Evolutionary conservation across 257 asterid species (phyloP).

Genomic region (Craterostigma plantagineum): DNA sequence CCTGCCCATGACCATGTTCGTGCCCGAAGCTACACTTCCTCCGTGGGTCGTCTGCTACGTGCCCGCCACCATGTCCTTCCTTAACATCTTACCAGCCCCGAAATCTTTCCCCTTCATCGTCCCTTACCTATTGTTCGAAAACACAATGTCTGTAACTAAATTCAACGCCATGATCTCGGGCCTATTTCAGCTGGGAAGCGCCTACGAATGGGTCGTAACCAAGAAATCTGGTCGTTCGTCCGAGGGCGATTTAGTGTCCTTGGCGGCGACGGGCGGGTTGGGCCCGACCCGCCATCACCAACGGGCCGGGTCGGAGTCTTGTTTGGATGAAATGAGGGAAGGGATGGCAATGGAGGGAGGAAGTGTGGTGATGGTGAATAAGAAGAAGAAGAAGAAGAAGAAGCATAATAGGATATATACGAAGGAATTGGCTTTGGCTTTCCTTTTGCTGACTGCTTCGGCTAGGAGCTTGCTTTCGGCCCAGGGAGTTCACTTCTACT

Average conservation of each 20-base stretch:
- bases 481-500: slow-evolving; percentile 88
- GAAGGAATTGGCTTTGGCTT: slow-evolving; percentile 64
- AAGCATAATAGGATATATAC: slow-evolving; percentile 68
- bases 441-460: slow-evolving; percentile 65
- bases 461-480: slow-evolving; percentile 77
- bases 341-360: too few relatives aligned
- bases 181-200: slow-evolving; percentile 81
- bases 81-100: slow-evolving; percentile 76
- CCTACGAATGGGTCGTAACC: slow-evolving; percentile 91
- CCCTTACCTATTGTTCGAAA: slow-evolving; percentile 73
- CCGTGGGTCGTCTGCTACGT: slow-evolving; percentile 77
- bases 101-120: slow-evolving; percentile 85
- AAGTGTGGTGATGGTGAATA: too few relatives aligned
- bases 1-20: slow-evolving; percentile 83
- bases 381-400: slow-evolving; percentile 21
- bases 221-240: slow-evolving; percentile 84
- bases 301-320: slow-evolving; percentile 51
- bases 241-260: slow-evolving; percentile 44
- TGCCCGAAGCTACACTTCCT: slow-evolving; percentile 89
- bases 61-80: slow-evolving; percentile 66
- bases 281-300: slow-evolving; percentile 13
- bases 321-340: slow-evolving; percentile 43
- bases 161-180: slow-evolving; percentile 93
- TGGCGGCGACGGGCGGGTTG: slow-evolving; percentile 27
- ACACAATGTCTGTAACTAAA: slow-evolving; percentile 94